Evolutionary conservation across 2,329 filamentous ascomycete species (phyloP).

Genomic region (Aspergillus intermedius): DNA sequence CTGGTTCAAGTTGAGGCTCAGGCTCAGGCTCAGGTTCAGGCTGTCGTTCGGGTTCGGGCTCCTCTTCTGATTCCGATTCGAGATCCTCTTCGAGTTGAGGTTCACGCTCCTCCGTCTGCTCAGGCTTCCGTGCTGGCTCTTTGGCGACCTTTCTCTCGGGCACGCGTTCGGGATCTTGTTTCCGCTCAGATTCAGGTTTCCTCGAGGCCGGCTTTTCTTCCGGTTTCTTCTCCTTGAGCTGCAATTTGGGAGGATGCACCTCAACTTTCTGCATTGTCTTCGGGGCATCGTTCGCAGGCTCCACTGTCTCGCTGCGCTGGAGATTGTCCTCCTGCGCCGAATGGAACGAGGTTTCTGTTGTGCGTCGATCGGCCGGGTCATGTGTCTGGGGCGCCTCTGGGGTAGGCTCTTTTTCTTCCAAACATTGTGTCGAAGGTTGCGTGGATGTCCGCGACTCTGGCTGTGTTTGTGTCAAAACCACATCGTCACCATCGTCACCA

Average conservation of each 20-base stretch:
- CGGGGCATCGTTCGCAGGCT: conserved; percentile 30
- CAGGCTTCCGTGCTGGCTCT: not conserved
- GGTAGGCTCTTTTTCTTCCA: conserved; percentile 22
- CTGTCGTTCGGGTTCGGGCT: conserved; percentile 5
- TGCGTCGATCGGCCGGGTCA: conserved; percentile 28
- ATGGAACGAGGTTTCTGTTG: conserved; percentile 42
- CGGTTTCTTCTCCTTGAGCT: conserved; percentile 6
- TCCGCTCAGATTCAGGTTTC: conserved; percentile 3
- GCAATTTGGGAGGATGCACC: conserved; percentile 10
- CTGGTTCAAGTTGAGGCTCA: conserved; percentile 6
- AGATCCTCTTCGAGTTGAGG: conserved; percentile 1
- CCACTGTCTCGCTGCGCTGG: conserved; percentile 29
- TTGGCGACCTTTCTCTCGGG: conserved; percentile 2
- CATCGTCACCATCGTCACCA: conserved; percentile 33
- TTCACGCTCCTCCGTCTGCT: conserved; percentile 4
- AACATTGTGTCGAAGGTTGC: conserved; percentile 27
- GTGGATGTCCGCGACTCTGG: conserved; percentile 27
- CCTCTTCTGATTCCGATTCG: conserved; percentile 1
- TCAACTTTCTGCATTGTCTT: conserved; percentile 17
- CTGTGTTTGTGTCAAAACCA: conserved; percentile 28
- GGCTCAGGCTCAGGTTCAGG: conserved; percentile 5
- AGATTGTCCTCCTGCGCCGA: conserved; percentile 38
- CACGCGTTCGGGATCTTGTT: not conserved
- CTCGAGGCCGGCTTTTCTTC: conserved; percentile 1
- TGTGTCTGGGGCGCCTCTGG: conserved; percentile 10